A percentile compares a stretch with the other conserved stretches of the same genome.
Evolutionary conservation across 352 stramenopile species (phyloP).

Genomic region (Phytophthora europaea): DNA sequence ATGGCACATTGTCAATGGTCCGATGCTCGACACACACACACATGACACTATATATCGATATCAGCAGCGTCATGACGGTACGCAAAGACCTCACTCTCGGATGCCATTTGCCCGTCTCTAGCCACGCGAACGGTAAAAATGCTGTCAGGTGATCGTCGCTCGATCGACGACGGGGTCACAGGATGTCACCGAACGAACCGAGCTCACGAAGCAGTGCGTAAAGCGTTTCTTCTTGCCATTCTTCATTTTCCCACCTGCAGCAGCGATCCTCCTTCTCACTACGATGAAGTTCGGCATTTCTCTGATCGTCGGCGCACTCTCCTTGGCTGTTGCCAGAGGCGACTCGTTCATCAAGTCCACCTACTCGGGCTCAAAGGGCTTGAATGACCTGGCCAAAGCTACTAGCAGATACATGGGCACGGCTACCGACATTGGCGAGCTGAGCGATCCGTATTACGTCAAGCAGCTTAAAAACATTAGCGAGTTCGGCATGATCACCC

Average conservation of each 20-base stretch:
- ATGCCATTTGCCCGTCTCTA: conserved; percentile 4
- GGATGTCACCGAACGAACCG: background rate
- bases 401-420: conserved; percentile 22
- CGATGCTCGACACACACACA: no score
- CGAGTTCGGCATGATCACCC: conserved; percentile 26
- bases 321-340: conserved; percentile 11
- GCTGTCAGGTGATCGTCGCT: conserved; percentile 15
- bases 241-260: conserved; percentile 6
- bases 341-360: conserved; percentile 25
- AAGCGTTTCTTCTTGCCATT: background rate
- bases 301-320: conserved; percentile 6
- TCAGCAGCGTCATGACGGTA: background rate
- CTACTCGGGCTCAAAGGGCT: conserved; percentile 17
- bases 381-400: conserved; percentile 18
- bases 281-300: conserved; percentile 15
- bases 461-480: conserved; percentile 21
- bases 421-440: conserved; percentile 13
- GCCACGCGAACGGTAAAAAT: conserved; percentile 28
- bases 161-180: background rate
- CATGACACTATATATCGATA: no score
- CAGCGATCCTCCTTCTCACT: background rate
- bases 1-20: no score
- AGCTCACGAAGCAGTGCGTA: conserved; percentile 10
- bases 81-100: background rate
- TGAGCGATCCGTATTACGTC: conserved; percentile 24